These are phyloP conservation scores for Funneliformis mosseae DNA, from an alignment of 192 early-diverging fungal genomes.

Conservation along the genomic window DNA sequence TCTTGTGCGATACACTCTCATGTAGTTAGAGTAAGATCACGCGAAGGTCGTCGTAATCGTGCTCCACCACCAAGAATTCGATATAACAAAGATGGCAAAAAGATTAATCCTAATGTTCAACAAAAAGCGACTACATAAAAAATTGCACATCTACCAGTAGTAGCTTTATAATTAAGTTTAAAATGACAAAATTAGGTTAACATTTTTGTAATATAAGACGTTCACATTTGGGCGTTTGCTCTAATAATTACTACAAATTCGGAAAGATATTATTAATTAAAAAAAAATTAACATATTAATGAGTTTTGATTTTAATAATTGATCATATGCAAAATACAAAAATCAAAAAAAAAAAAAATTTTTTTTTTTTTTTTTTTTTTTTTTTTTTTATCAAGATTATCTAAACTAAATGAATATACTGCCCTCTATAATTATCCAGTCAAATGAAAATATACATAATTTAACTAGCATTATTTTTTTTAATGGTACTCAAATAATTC, in stretches of 20 bases:
- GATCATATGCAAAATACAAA: too few relatives aligned
- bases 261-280: too few relatives aligned
- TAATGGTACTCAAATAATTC: background rate
- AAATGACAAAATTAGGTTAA: too few relatives aligned
- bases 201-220: too few relatives aligned
- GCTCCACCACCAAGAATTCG: slow-evolving; percentile 90
- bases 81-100: slow-evolving; percentile 78
- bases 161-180: background rate
- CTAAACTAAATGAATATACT: too few relatives aligned
- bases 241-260: too few relatives aligned
- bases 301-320: too few relatives aligned
- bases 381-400: too few relatives aligned
- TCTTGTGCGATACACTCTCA: slow-evolving; percentile 93
- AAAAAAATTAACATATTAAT: too few relatives aligned
- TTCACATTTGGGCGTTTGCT: too few relatives aligned
- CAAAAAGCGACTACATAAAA: slow-evolving; percentile 19
- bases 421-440: background rate
- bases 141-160: background rate
- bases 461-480: background rate
- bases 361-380: too few relatives aligned
- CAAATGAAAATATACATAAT: background rate
- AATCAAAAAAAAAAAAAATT: too few relatives aligned
- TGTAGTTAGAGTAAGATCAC: slow-evolving; percentile 92
- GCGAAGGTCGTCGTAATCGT: slow-evolving; percentile 85
- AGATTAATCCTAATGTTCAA: slow-evolving; percentile 45